Percentiles rank a stretch among this genome's conserved stretches.
Conservation (phyloP, 257 asterid species). For the Verbascum thapsus region DNA sequence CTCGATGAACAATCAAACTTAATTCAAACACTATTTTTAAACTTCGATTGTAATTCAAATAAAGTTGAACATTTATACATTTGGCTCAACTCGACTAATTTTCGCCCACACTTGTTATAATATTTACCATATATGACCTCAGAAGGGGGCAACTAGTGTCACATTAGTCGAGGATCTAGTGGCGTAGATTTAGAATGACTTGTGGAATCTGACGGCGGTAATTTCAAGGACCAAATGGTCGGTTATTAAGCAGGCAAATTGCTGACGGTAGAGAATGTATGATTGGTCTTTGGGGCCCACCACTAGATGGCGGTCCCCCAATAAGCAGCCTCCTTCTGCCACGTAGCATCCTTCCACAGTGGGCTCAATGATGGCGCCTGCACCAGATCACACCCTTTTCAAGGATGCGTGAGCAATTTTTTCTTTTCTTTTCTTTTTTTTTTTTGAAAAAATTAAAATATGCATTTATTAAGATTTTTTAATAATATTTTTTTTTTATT, state of each 20-base stretch:
- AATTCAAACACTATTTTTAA: too few relatives aligned
- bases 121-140: too few relatives aligned
- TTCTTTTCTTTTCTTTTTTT: not conserved
- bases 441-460: not conserved
- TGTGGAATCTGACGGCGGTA: conserved; percentile 17
- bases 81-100: too few relatives aligned
- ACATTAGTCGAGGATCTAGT: too few relatives aligned
- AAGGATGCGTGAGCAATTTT: too few relatives aligned
- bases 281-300: not conserved
- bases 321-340: conserved; percentile 3
- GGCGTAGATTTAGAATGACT: not conserved
- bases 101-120: too few relatives aligned
- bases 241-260: conserved; percentile 24
- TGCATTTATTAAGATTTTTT: not conserved
- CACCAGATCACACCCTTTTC: not conserved
- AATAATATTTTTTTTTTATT: too few relatives aligned
- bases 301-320: conserved; percentile 3
- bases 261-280: not conserved
- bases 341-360: not conserved
- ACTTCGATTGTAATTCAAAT: too few relatives aligned
- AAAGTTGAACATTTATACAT: too few relatives aligned
- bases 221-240: conserved; percentile 5
- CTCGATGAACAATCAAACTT: too few relatives aligned
- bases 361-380: too few relatives aligned
- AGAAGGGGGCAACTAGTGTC: too few relatives aligned